phyloP scores from a whole-genome alignment of 2,329 filamentous ascomycete species.

The Scytalidium lignicola region DNA sequence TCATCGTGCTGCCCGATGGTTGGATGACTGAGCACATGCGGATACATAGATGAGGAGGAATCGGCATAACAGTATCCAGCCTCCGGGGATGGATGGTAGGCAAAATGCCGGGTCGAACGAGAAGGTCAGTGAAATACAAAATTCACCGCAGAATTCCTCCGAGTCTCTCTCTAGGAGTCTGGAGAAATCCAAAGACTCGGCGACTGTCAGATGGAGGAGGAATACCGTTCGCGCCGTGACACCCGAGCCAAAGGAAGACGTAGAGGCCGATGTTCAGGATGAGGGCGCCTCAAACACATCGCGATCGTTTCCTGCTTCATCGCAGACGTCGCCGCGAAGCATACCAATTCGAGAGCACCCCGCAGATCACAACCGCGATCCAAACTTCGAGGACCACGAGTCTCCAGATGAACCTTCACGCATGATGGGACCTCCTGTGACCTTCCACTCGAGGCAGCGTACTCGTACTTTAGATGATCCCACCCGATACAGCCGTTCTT shows the following conservation, averaged over 20 bases:
- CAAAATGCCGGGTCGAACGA: conserved; percentile 28
- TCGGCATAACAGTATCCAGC: conserved; percentile 35
- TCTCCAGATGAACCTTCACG: background rate
- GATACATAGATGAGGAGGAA: conserved; percentile 19
- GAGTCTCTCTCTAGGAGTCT: conserved; percentile 21
- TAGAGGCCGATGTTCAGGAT: conserved; percentile 15
- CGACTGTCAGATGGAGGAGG: conserved; percentile 17
- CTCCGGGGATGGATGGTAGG: conserved; percentile 42
- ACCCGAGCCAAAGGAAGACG: conserved; percentile 45
- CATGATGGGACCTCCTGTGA: conserved; percentile 17
- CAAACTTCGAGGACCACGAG: background rate
- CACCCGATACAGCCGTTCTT: conserved; percentile 28
- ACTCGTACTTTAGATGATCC: conserved; percentile 44
- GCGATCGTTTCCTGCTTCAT: conserved; percentile 24
- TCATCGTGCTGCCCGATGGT: background rate
- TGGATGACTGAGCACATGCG: conserved; percentile 11
- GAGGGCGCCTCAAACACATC: conserved; percentile 9
- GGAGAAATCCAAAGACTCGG: conserved; percentile 20
- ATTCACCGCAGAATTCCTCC: conserved; percentile 22
- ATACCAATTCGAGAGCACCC: conserved; percentile 38
- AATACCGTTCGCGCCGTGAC: conserved; percentile 60
- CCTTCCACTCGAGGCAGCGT: conserved; percentile 35
- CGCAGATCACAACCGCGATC: conserved; percentile 41
- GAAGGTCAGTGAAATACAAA: conserved; percentile 25
- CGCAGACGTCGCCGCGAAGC: conserved; percentile 43